These are phyloP conservation scores for Starmerella cellae DNA, from an alignment of 805 yeast species.

Conservation along the genomic window DNA sequence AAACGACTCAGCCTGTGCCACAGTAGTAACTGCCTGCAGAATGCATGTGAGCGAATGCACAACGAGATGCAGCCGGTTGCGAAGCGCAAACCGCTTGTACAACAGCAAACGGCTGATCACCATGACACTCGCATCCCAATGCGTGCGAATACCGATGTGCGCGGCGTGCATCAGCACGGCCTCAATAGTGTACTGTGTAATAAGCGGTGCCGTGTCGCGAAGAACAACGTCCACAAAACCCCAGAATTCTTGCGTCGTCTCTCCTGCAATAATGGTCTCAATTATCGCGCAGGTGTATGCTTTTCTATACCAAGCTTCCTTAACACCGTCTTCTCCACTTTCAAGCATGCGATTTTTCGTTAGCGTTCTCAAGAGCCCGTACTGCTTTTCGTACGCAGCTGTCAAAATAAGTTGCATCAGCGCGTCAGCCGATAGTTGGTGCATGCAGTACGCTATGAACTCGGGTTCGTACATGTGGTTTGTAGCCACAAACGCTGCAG, in stretches of 20 bases:
- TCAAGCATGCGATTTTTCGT: not conserved
- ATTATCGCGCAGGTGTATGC: conserved; percentile 2
- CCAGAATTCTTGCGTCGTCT: conserved; percentile 19
- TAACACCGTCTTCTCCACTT: not conserved
- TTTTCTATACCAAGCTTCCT: too few relatives aligned
- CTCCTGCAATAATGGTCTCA: not conserved
- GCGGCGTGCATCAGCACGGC: conserved; percentile 34
- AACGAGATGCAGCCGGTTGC: conserved; percentile 61
- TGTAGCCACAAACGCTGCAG: conserved; percentile 15
- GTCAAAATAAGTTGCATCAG: conserved; percentile 3
- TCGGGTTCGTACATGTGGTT: conserved; percentile 4
- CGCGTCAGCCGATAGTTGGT: not conserved
- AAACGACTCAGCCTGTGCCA: conserved; percentile 24
- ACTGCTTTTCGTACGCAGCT: conserved; percentile 6
- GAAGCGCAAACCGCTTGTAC: conserved; percentile 54
- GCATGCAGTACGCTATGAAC: conserved; percentile 6
- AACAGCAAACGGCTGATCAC: conserved; percentile 49
- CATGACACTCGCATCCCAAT: conserved; percentile 21
- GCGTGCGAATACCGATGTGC: not conserved
- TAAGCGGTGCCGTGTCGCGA: conserved; percentile 40
- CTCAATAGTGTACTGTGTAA: conserved; percentile 58
- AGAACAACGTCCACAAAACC: conserved; percentile 33
- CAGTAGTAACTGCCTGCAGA: conserved; percentile 30
- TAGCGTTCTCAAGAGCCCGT: conserved; percentile 2
- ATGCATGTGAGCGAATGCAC: conserved; percentile 37